Evolutionary conservation across 2,329 filamentous ascomycete genomes (phyloP).

Genomic region (Scedosporium aurantiacum): DNA sequence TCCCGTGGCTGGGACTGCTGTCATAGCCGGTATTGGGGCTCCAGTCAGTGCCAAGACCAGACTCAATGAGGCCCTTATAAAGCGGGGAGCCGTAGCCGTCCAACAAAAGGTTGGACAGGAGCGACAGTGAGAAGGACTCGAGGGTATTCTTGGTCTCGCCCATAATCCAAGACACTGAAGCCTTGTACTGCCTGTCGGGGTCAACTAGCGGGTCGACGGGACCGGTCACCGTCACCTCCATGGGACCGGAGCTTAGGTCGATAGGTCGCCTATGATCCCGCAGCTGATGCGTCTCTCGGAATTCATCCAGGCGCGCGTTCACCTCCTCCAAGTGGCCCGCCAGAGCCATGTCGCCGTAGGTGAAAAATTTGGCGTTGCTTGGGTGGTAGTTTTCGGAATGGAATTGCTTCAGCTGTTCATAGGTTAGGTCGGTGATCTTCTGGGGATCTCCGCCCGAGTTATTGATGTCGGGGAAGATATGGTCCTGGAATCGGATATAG

Average conservation of each 20-base stretch:
- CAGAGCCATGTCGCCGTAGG: conserved; percentile 88
- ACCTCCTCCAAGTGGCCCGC: conserved; percentile 71
- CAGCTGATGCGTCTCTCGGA: conserved; percentile 60
- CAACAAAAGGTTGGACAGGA: conserved; percentile 75
- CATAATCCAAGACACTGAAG: conserved; percentile 85
- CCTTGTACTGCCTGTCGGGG: conserved; percentile 81
- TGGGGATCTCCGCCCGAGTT: conserved; percentile 95
- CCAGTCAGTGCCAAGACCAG: conserved; percentile 83
- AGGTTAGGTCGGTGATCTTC: conserved; percentile 90
- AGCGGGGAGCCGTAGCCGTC: conserved; percentile 93
- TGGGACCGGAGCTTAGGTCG: conserved; percentile 54
- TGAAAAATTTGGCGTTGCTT: conserved; percentile 91
- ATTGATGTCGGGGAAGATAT: conserved; percentile 87
- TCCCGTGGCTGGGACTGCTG: conserved; percentile 60
- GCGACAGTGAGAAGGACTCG: conserved; percentile 76
- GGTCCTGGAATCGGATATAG: conserved; percentile 90
- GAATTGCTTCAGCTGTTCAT: conserved; percentile 78
- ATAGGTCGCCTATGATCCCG: conserved; percentile 67
- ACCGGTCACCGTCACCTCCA: conserved; percentile 61
- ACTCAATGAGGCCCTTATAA: conserved; percentile 80
- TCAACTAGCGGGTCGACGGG: conserved; percentile 82
- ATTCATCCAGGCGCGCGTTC: conserved; percentile 60
- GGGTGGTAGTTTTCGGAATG: conserved; percentile 93
- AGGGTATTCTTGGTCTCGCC: conserved; percentile 72
- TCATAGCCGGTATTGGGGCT: conserved; percentile 93